Evolutionary conservation across 2,329 filamentous ascomycete species (phyloP), one percentile per base, ranked within the genome.

Genomic region (Bipolaris cookei): DNA sequence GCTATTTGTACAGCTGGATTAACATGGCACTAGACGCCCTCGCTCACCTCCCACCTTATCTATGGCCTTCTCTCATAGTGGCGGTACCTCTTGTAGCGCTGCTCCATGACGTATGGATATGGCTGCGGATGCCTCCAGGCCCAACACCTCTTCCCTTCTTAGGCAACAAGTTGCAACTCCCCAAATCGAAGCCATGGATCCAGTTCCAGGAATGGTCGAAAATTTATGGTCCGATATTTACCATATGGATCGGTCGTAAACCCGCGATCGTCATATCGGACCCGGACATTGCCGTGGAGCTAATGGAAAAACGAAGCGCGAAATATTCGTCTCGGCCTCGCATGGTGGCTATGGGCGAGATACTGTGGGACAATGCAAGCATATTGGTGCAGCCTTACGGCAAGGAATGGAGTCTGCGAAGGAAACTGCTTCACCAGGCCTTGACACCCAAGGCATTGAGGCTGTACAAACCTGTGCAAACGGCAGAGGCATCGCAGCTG

Each of bases 361-460:
- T 80, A 25, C 72, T 78, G 34, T 79, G 78, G 72, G 75, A 79
- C 49, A 77, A 76, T 20, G 74, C 77, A 4, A 77, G 74, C n/a
- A 74, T 82, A 25, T 69, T 83, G 13, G 78, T 83, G 7, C 79
- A 83, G 66, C 80, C 80, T 0, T 74, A 83, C 67, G 79, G 80
- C 32, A 79, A 81, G 51, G 73, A 76, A 30, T 84, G 80, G 80
- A 76, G 73, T 38, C 62, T 78, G 10, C 70, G 81, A 28, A 72
- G 81, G 18, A 72, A 71, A 48, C 47, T 74, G 10, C 58, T 74
- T 10, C 71, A 74, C 53, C 75, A 79, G 32, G 77, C 81, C 6
- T 72, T 84, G 25, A 81, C 77, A 11, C 77, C 79, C 3, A 76
- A 74, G 42, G 77, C 78, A 1, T 63, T 82, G 37, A 66, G 76